Percentiles rank a stretch among this genome's conserved stretches.
Conservation (phyloP, 2,329 filamentous ascomycete species). For the Neofusicoccum laricinum region DNA sequence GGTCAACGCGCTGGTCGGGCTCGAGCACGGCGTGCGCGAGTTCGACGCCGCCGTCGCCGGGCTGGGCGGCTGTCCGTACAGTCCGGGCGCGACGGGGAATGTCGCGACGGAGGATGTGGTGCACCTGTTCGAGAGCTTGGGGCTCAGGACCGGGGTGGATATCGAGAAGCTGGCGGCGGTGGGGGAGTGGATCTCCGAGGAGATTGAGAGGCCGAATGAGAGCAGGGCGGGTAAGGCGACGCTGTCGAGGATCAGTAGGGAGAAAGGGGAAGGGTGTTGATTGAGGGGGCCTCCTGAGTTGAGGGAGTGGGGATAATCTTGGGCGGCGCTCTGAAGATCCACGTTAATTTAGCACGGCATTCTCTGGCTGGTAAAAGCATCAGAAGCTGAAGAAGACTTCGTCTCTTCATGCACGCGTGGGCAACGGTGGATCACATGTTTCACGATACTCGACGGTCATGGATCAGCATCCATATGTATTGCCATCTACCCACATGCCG, state of each 20-base stretch:
- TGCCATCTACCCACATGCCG: neutral
- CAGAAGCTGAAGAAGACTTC: neutral
- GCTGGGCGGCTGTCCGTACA: conserved; percentile 80
- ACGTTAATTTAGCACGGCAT: neutral
- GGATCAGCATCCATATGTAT: neutral
- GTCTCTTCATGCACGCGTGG: neutral
- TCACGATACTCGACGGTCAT: too few relatives aligned
- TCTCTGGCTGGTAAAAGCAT: neutral
- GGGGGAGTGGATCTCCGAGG: conserved; percentile 38
- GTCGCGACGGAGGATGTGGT: conserved; percentile 82
- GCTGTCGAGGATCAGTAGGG: conserved; percentile 11
- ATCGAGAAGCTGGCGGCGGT: conserved; percentile 35
- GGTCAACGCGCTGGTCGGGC: conserved; percentile 74
- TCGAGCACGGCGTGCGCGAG: conserved; percentile 72
- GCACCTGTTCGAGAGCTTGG: conserved; percentile 69
- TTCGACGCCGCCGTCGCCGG: conserved; percentile 81
- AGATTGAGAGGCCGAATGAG: conserved; percentile 35
- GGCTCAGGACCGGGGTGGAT: conserved; percentile 68
- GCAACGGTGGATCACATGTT: too few relatives aligned
- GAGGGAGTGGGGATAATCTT: neutral
- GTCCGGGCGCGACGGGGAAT: conserved; percentile 81
- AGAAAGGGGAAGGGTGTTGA: conserved; percentile 1
- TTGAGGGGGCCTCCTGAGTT: neutral
- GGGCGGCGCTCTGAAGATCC: neutral
- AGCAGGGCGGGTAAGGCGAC: conserved; percentile 32